These are phyloP conservation scores for Sphaerulina populicola DNA, from an alignment of 2,329 filamentous ascomycete genomes.

Conservation along the genomic window DNA sequence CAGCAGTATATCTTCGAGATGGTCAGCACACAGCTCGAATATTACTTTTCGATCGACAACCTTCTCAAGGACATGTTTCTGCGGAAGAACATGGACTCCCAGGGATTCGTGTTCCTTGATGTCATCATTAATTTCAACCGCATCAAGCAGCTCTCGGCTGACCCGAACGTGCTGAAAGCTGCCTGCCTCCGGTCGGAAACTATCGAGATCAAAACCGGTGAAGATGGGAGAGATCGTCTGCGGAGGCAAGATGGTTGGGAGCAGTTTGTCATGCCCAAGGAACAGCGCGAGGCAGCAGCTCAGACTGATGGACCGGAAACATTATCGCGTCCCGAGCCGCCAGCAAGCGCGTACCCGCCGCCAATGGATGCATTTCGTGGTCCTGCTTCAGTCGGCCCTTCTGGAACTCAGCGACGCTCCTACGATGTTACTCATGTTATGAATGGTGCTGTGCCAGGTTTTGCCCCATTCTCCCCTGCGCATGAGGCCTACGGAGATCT, in stretches of 20 bases:
- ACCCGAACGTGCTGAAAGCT: conserved; percentile 64
- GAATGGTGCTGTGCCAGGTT: conserved; percentile 23
- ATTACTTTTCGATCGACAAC: conserved; percentile 96
- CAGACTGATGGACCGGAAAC: conserved; percentile 62
- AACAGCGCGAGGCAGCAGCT: conserved; percentile 63
- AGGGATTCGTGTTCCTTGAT: conserved; percentile 76
- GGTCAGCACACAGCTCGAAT: conserved; percentile 61
- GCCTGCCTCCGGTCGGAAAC: conserved; percentile 64
- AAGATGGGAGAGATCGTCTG: conserved; percentile 70
- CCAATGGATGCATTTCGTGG: conserved; percentile 26
- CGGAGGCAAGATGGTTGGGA: conserved; percentile 69
- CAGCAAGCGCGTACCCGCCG: conserved; percentile 31
- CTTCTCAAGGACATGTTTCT: conserved; percentile 87
- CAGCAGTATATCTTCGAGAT: conserved; percentile 49
- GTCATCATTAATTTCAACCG: conserved; percentile 83
- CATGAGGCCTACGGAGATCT: conserved; percentile 18
- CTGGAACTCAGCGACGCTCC: conserved; percentile 21
- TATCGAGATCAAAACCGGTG: conserved; percentile 65
- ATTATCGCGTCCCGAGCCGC: conserved; percentile 35
- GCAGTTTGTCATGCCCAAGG: conserved; percentile 64
- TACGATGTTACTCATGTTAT: conserved; percentile 23
- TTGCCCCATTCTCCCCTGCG: conserved; percentile 19
- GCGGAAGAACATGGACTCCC: conserved; percentile 84
- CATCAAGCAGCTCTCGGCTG: conserved; percentile 62
- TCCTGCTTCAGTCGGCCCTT: conserved; percentile 17